Evolutionary conservation across 768 basidiomycete species (phyloP).

Genomic region (Amanita muscaria): DNA sequence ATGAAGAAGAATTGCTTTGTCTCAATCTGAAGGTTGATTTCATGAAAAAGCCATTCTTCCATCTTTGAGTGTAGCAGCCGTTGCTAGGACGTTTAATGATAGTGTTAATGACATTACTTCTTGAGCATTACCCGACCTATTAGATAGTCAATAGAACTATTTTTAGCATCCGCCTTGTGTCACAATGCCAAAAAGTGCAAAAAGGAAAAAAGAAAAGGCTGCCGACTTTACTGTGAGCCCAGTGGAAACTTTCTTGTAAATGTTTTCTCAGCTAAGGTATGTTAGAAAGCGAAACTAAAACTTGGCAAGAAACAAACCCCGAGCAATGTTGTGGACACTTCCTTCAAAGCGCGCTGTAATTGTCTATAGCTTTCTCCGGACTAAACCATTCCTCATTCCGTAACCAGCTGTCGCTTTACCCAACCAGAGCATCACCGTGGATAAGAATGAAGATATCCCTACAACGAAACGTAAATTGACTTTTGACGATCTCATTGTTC

Average conservation of each 20-base stretch:
- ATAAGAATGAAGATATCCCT: slow-evolving; percentile 49
- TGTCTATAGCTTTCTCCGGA: slow-evolving; percentile 12
- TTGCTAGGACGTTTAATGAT: too few species aligned
- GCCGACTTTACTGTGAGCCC: slow-evolving; percentile 72
- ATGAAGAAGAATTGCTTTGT: slow-evolving; percentile 75
- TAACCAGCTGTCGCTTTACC: slow-evolving; percentile 83
- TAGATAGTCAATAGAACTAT: background rate
- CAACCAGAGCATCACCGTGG: slow-evolving; percentile 62
- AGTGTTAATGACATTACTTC: too few species aligned
- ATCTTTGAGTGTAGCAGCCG: too few species aligned
- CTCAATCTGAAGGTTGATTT: slow-evolving; percentile 76
- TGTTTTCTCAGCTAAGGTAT: slow-evolving; percentile 4
- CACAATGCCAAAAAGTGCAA: slow-evolving; percentile 46
- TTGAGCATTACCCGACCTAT: too few species aligned
- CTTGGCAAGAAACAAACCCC: slow-evolving; percentile 87
- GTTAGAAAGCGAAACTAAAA: slow-evolving; percentile 90
- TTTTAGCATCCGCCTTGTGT: background rate
- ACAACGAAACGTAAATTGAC: slow-evolving; percentile 71
- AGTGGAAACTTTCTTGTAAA: slow-evolving; percentile 1
- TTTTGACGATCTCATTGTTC: slow-evolving; percentile 65
- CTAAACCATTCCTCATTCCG: slow-evolving; percentile 10
- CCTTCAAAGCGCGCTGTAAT: slow-evolving; percentile 90
- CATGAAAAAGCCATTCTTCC: slow-evolving; percentile 35
- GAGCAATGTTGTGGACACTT: slow-evolving; percentile 87
- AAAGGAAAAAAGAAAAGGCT: slow-evolving; percentile 80